Evolutionary conservation across 768 basidiomycete genomes (phyloP).

Genomic region (Lactarius hatsudake): DNA sequence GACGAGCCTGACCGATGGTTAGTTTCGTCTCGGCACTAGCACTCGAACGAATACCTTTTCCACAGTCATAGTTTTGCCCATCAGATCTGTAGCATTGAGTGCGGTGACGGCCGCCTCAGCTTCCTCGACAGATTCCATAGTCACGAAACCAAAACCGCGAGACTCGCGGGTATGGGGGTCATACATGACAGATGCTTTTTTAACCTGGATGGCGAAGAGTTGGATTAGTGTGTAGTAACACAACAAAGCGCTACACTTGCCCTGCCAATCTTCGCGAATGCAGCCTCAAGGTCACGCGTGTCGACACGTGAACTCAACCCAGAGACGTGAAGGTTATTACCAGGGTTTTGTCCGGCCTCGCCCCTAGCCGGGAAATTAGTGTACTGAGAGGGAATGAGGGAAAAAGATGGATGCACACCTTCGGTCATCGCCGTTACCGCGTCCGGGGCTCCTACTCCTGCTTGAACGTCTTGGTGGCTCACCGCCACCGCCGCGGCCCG

Average conservation of each 20-base stretch:
- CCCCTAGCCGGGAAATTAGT: constrained; percentile 21
- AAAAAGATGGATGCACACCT: constrained; percentile 42
- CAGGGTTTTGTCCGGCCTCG: constrained; percentile 49
- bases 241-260: constrained; percentile 42
- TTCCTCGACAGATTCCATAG: constrained; percentile 79
- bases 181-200: constrained; percentile 61
- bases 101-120: constrained; percentile 89
- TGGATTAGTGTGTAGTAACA: constrained; percentile 3
- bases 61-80: constrained; percentile 86
- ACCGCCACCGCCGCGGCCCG: constrained; percentile 42
- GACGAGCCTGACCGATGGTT: constrained; percentile 59
- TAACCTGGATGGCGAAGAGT: constrained; percentile 43
- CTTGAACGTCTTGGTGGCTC: constrained; percentile 64
- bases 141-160: constrained; percentile 87
- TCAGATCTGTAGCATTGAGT: constrained; percentile 77
- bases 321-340: constrained; percentile 66
- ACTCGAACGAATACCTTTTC: constrained; percentile 61
- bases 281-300: constrained; percentile 82
- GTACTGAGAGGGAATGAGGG: neutral
- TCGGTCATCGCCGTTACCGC: constrained; percentile 46
- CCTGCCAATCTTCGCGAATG: constrained; percentile 85
- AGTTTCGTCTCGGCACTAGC: neutral
- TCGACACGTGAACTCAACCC: constrained; percentile 62
- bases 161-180: constrained; percentile 69
- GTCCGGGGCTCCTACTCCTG: constrained; percentile 74